Evolutionary conservation across 2,329 filamentous ascomycete genomes (phyloP), one percentile per base, ranked within the genome.

Genomic region (Cladophialophora chaetospira): DNA sequence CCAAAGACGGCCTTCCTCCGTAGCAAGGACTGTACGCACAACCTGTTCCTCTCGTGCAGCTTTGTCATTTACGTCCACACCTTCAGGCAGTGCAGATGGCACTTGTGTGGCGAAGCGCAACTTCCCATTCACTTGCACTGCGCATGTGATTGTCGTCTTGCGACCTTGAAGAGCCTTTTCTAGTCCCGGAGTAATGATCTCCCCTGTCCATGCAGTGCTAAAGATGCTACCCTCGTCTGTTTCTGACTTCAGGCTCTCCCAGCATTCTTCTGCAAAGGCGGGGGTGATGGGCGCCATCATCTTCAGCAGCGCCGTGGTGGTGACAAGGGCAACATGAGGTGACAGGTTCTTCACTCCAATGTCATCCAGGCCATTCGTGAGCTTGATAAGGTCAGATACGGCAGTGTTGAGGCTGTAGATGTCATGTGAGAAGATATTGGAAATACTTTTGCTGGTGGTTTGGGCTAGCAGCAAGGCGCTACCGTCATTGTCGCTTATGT

Each of bases 81-180:
- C 9, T 70, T 75, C 23, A 70, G 64, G 19, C 36, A 53, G 40
- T 11, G 36, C 8, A 15, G 52, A 43, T 0, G 83, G 78, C 21
- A 94, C 83, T 1, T 85, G 77, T n/a, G 87, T 79, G 0, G 82
- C 82, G 60, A 87, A 87, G 33, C 84, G 84, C 61, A 89, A 72
- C 71, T 88, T 91, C n/a, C 91, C 90, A 67, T 95, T 91, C 60
- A 95, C 74, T 67, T 91, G 88, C 13, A 96, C 85, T 0, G 87
- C 87, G 62, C 85, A 88, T 3, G 70, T 75, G 4, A 69, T 80
- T 73, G 61, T 72, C 76, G 61, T 78, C 72, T 51, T 79, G 72
- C 65, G 80, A 73, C 63, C 86, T 70, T 63, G 82, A 67, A 62
- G 77, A 68, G 53, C 79, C 65, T 45, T 79, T 11, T 67, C 70